These are phyloP conservation scores for Podila verticillata DNA, from an alignment of 192 early-diverging fungal genomes.

Conservation along the genomic window DNA sequence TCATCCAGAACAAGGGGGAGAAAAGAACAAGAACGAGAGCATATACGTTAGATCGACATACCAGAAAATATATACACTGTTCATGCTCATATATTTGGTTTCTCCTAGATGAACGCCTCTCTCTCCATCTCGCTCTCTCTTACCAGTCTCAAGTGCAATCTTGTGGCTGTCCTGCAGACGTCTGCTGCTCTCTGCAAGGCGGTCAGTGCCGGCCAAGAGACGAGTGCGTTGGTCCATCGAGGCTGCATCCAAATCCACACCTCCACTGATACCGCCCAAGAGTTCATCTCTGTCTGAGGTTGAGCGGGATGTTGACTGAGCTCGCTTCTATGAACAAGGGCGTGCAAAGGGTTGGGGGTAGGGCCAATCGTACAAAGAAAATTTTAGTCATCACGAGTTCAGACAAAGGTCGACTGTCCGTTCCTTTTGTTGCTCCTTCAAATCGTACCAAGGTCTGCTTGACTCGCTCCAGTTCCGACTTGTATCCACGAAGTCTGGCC, in stretches of 20 bases:
- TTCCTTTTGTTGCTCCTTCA: too few species aligned
- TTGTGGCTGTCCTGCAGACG: slow-evolving; percentile 89
- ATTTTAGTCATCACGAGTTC: neutral
- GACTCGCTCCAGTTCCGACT: slow-evolving; percentile 81
- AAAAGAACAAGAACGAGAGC: neutral
- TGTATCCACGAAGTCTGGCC: slow-evolving; percentile 75
- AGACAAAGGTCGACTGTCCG: too few species aligned
- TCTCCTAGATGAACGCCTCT: neutral
- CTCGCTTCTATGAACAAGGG: slow-evolving; percentile 53
- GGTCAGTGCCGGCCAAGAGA: slow-evolving; percentile 87
- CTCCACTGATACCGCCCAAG: slow-evolving; percentile 59
- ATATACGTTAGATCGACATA: slow-evolving; percentile 1
- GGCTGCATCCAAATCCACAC: slow-evolving; percentile 63
- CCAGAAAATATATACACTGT: too few species aligned
- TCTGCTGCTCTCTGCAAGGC: slow-evolving; percentile 79
- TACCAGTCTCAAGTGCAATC: slow-evolving; percentile 90
- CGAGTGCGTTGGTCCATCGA: slow-evolving; percentile 81
- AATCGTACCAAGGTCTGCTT: slow-evolving; percentile 76
- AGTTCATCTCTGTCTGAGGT: slow-evolving; percentile 69
- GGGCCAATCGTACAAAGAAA: neutral
- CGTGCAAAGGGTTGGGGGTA: neutral
- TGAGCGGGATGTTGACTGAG: slow-evolving; percentile 51
- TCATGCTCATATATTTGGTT: neutral
- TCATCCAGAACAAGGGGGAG: neutral
- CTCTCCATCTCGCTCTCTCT: too few species aligned